These are phyloP conservation scores for Climacium dendroides DNA, from an alignment of 225 moss, liverwort and hornwort species.

Conservation along the genomic window DNA sequence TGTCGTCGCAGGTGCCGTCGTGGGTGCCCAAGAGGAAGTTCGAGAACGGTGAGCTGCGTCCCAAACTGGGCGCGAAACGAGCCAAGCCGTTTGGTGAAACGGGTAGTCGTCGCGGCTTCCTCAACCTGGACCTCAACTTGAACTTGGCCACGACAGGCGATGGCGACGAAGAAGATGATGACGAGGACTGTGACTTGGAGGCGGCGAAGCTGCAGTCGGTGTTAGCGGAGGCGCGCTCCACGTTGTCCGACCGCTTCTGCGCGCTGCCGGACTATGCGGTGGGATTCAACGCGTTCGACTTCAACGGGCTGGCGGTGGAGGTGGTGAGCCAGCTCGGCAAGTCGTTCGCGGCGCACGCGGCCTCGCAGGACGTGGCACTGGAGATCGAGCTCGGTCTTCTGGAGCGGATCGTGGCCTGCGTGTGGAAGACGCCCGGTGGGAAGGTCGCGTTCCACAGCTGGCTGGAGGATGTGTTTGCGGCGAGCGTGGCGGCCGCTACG, in stretches of 20 bases:
- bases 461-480: constrained; percentile 38
- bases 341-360: not conserved
- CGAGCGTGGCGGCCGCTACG: not conserved
- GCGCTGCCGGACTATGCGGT: constrained; percentile 44
- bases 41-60: not conserved
- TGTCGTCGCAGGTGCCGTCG: not conserved
- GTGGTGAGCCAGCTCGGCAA: constrained; percentile 37
- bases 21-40: constrained; percentile 47
- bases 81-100: not conserved
- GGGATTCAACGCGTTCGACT: constrained; percentile 53
- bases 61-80: not conserved
- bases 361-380: not conserved
- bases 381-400: constrained; percentile 45
- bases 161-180: not conserved
- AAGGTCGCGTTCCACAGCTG: constrained; percentile 25
- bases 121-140: constrained; percentile 68
- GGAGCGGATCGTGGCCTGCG: constrained; percentile 43
- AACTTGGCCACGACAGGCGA: constrained; percentile 22
- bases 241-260: constrained; percentile 38
- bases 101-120: not conserved
- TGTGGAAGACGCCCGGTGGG: constrained; percentile 50
- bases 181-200: not conserved
- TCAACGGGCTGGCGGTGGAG: constrained; percentile 23
- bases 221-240: constrained; percentile 17
- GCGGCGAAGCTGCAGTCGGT: constrained; percentile 23